These are phyloP conservation scores for Amborella trichopoda DNA, from an alignment of 164 flowering plant genomes.

Conservation along the genomic window DNA sequence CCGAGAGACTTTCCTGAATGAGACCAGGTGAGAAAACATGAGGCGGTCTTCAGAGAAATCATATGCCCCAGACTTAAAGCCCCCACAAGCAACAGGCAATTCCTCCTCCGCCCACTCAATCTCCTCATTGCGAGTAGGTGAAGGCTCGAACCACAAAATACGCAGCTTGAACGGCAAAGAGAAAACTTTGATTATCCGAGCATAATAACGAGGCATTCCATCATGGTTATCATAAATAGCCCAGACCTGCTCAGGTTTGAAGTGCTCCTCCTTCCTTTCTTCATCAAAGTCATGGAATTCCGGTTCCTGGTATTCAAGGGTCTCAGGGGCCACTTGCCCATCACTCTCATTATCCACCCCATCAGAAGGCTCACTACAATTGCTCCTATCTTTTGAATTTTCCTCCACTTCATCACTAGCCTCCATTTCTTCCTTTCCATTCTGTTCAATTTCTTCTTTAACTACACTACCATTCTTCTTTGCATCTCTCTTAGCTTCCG, in stretches of 20 bases:
- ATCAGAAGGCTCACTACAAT: neutral
- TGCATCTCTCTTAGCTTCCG: slow-evolving; percentile 6
- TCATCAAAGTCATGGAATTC: slow-evolving; percentile 62
- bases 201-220: slow-evolving; percentile 95
- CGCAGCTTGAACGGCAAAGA: slow-evolving; percentile 35
- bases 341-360: slow-evolving; percentile 7
- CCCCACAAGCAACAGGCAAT: slow-evolving; percentile 68
- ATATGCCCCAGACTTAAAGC: slow-evolving; percentile 25
- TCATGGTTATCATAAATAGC: slow-evolving; percentile 58
- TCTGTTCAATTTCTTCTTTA: slow-evolving; percentile 9
- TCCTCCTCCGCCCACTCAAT: slow-evolving; percentile 26
- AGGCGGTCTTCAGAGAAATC: slow-evolving; percentile 20
- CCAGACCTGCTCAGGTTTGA: slow-evolving; percentile 66
- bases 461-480: slow-evolving; percentile 5
- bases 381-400: slow-evolving; percentile 2
- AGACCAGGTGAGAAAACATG: slow-evolving; percentile 64
- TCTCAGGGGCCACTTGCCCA: neutral
- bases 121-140: slow-evolving; percentile 24
- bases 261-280: slow-evolving; percentile 26
- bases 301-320: slow-evolving; percentile 33
- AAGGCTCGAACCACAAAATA: slow-evolving; percentile 71
- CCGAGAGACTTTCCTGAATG: too few species aligned
- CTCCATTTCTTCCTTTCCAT: slow-evolving; percentile 10
- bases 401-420: slow-evolving; percentile 1
- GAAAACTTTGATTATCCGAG: slow-evolving; percentile 33